These are phyloP conservation scores for Puccinia horiana DNA, from an alignment of 1,284 basidiomycete species.

Conservation along the genomic window DNA sequence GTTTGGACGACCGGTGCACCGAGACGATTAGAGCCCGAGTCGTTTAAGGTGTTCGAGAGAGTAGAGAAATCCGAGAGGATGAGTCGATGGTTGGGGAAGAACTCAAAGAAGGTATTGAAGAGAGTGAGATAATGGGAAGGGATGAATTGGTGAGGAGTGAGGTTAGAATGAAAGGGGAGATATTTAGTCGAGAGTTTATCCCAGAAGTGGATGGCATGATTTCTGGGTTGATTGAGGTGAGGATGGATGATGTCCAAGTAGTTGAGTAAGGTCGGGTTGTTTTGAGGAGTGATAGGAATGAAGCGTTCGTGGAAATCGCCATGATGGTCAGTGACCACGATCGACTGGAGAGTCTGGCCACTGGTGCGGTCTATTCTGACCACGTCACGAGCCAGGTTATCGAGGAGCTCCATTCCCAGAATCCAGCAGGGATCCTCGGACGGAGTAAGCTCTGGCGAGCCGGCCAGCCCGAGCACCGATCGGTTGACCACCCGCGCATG, in stretches of 20 bases:
- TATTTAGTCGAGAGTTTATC: constrained; percentile 57
- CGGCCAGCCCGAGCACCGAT: constrained; percentile 54
- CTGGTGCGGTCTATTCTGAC: constrained; percentile 79
- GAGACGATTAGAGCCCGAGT: constrained; percentile 59
- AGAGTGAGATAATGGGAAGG: constrained; percentile 89
- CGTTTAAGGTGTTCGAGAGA: constrained; percentile 81
- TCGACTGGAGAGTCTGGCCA: constrained; percentile 76
- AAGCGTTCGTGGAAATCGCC: constrained; percentile 87
- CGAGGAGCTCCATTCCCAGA: constrained; percentile 62
- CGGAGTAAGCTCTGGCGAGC: constrained; percentile 68
- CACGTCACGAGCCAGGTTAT: constrained; percentile 96
- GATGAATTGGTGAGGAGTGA: constrained; percentile 84
- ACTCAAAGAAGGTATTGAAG: constrained; percentile 74
- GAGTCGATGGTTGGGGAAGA: constrained; percentile 87
- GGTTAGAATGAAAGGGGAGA: constrained; percentile 86
- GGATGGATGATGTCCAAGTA: constrained; percentile 63
- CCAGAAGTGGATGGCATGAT: constrained; percentile 56
- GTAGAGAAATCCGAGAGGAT: constrained; percentile 89
- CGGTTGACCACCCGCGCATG: constrained; percentile 45
- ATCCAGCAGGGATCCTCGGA: constrained; percentile 66
- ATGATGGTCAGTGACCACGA: constrained; percentile 75
- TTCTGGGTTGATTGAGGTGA: constrained; percentile 66
- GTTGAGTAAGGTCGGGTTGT: constrained; percentile 75
- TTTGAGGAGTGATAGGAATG: constrained; percentile 67
- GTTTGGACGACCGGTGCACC: constrained; percentile 97